Conservation (phyloP, 345 rosid genomes). For the Rhodamnia argentea region DNA sequence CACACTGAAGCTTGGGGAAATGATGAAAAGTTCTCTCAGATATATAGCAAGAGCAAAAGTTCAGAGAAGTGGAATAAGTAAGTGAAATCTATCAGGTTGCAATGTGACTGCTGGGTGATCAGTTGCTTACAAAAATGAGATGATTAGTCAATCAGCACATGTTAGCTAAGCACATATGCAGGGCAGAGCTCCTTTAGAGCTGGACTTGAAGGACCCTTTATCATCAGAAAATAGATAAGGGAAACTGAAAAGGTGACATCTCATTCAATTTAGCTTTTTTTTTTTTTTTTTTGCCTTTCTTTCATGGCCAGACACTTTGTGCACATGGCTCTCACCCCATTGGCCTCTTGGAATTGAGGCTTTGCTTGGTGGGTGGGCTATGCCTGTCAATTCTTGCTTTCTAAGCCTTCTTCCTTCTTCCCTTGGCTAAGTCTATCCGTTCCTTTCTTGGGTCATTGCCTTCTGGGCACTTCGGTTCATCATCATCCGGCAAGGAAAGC, state of each 20-base stretch:
- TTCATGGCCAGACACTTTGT: slow-evolving; percentile 4
- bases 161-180: neutral
- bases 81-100: neutral
- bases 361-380: slow-evolving; percentile 37
- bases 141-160: neutral
- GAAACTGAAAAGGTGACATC: slow-evolving; percentile 1
- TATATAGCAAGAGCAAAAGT: neutral
- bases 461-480: neutral
- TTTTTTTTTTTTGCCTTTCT: neutral
- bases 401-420: neutral
- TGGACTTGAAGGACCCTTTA: slow-evolving; percentile 19
- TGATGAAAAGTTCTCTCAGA: neutral
- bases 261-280: no score
- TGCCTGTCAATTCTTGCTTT: neutral
- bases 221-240: neutral
- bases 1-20: neutral
- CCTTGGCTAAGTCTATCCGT: neutral
- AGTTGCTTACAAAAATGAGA: neutral
- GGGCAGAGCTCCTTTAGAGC: slow-evolving; percentile 27
- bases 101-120: neutral
- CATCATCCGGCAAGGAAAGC: neutral
- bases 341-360: slow-evolving; percentile 4
- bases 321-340: slow-evolving; percentile 37
- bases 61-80: neutral
- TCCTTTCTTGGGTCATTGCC: neutral